Evolutionary conservation across 805 yeast genomes (phyloP), one percentile per base, ranked within the genome.

Genomic region (Nakazawaea laoshanensis): DNA sequence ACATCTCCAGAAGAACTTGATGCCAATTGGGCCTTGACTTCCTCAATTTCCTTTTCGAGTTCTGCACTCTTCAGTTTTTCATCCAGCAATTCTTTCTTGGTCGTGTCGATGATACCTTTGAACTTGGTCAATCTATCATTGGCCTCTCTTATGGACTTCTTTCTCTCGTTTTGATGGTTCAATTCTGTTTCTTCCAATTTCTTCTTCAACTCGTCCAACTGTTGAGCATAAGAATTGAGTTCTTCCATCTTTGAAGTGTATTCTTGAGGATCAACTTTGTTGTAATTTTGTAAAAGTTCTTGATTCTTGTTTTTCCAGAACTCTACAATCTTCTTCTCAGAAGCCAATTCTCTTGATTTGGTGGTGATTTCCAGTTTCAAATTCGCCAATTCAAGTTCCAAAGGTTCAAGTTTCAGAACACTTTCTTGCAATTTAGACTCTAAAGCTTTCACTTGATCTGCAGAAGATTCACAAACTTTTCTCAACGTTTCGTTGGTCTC

Each of bases 401-500:
- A 46, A 1, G 79, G 77, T 21, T 63, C 66, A 4, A 71, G 25
- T 33, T 62, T 56, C 2, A 36, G 44, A 4, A 50, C 43, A 3
- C 61, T 32, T 1, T 38, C 42, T 3, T 48, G 46, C 11, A 73
- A 33, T 39, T 65, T 54, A 2, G 39, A 30, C 44, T 73, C 72
- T 24, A 78, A 57, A 5, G 50, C 51, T 25, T 46, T 43, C 10
- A 61, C 54, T 33, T 49, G 54, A 11, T 47, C 42, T 15, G 49
- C 37, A 26, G 53, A 52, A 4, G 46, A 39, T 16, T 52, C 49
- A 35, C 63, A 55, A 33, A 77, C 84, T 35, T 61, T 59, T 32
- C 88, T 65, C 42, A 81, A 59, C 2, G 83, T 70, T 7, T 64
- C 57, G 44, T 81, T 81, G 44, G 85, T 77, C 50, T 81, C 89